Base-by-base conservation (phyloP, 495 filamentous ascomycete genomes). In the Hypoxylon intermedium region DNA sequence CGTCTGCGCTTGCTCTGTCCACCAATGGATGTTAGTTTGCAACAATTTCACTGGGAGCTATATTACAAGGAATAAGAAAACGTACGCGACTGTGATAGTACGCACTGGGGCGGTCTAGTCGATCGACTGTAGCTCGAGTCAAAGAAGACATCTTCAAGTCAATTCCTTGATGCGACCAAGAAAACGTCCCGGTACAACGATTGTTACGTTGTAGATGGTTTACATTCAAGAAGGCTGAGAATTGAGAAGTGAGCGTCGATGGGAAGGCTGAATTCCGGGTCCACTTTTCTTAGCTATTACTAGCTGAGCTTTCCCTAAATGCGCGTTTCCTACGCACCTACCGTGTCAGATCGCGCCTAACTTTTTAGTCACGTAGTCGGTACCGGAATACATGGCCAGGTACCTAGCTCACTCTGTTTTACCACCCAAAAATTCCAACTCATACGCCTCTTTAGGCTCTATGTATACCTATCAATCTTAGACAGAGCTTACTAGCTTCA, bases 81-180 rank as follows among this genome's bases (percentile, higher is more conserved):
- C 78, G 71, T 75, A 96, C 92, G 72, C 90, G 86, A 75, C 82
- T 86, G 31, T 83, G 76, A 62, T 91, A 93, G 75, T 97, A 97
- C 56, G 92, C 89, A 71, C 92, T 96, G 2, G 92, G 91, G 72
- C 86, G 87, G 73, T 97, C 92, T 43, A 97, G 83, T 52, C 92
- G 79, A 41, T 96, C 92, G 28, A 97, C 89, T 0, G 92, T 96
- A 58, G 83, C 84, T 58, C 80, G 72, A 37, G 41, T 11, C 11
- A 13, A 15, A 9, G 38, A 31, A 37, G 40, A 28, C 67, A 70
- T 70, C 3, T 47, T 58, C 43, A 45, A 9, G 15, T 49, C 9
- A 7, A 36, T 40, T 19, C 23, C 43, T 45, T 26, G 9, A 9
- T 19, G 5, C 28, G 37, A 34, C 13, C 38, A 11, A 3, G 18